These are phyloP conservation scores for Salpingoeca rosetta DNA, from an alignment of 78 protist species.

Conservation along the genomic window DNA sequence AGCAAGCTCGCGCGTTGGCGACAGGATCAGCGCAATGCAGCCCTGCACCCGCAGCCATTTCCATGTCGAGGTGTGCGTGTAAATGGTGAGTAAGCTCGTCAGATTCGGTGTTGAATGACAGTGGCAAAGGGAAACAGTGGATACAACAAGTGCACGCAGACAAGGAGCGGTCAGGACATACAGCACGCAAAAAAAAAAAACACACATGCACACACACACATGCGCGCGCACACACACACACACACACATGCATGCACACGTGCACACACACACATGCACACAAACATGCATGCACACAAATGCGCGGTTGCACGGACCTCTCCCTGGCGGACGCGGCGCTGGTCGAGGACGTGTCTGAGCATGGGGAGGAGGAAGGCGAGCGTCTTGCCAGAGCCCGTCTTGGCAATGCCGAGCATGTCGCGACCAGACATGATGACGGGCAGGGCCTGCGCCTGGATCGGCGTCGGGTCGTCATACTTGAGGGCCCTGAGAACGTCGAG, in stretches of 20 bases:
- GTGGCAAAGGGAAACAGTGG: not conserved
- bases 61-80: not conserved
- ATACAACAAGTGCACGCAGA: no score
- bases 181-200: no score
- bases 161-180: no score
- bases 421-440: slow-evolving; percentile 87
- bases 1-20: slow-evolving; percentile 97
- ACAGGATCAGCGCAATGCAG: slow-evolving; percentile 81
- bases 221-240: no score
- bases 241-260: no score
- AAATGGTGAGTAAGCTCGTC: no score
- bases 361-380: slow-evolving; percentile 93
- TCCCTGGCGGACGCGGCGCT: slow-evolving; percentile 54
- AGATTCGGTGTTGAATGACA: not conserved
- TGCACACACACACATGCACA: not conserved
- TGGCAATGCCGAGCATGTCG: slow-evolving; percentile 76
- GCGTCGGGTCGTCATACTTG: slow-evolving; percentile 70
- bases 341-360: slow-evolving; percentile 86
- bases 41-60: no score
- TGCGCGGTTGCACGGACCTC: no score
- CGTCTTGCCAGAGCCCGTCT: slow-evolving; percentile 86
- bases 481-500: not conserved
- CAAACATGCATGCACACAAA: not conserved
- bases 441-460: slow-evolving; percentile 82
- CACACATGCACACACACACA: no score